phyloP scores from a whole-genome alignment of 306 rosid genomes.

The Hylodesmum podocarpum region DNA sequence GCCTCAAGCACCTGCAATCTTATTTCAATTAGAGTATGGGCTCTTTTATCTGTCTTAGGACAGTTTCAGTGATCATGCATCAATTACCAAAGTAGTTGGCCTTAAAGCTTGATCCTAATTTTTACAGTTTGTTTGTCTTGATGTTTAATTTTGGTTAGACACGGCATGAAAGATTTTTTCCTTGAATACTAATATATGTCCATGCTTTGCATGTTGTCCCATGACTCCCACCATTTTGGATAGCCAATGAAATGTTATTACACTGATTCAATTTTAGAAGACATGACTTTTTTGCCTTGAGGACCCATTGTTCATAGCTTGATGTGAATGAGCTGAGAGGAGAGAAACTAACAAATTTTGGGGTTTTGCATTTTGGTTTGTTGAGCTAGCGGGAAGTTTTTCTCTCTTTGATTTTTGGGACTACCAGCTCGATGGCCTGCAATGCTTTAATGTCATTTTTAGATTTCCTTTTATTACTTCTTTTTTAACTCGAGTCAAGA shows the following conservation, averaged over 20 bases:
- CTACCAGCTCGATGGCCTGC: background rate
- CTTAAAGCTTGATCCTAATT: background rate
- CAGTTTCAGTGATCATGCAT: background rate
- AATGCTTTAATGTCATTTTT: background rate
- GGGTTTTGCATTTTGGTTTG: background rate
- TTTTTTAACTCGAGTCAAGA: conserved; percentile 7
- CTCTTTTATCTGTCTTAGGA: background rate
- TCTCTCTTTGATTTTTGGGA: background rate
- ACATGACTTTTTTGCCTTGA: background rate
- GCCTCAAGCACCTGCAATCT: background rate
- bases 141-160: background rate
- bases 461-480: background rate
- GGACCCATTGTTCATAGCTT: background rate
- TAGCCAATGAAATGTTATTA: conserved; percentile 13
- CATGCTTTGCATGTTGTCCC: background rate
- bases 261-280: background rate
- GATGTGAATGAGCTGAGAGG: background rate
- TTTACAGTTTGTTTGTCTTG: background rate
- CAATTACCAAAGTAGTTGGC: background rate
- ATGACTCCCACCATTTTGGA: background rate
- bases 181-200: background rate
- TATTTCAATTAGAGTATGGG: background rate
- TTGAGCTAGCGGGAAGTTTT: background rate
- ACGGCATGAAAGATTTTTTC: background rate
- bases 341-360: background rate